Percentiles rank a stretch among this genome's conserved stretches.
Evolutionary conservation across 768 basidiomycete species (phyloP).

Genomic region (Boletus patriciae): DNA sequence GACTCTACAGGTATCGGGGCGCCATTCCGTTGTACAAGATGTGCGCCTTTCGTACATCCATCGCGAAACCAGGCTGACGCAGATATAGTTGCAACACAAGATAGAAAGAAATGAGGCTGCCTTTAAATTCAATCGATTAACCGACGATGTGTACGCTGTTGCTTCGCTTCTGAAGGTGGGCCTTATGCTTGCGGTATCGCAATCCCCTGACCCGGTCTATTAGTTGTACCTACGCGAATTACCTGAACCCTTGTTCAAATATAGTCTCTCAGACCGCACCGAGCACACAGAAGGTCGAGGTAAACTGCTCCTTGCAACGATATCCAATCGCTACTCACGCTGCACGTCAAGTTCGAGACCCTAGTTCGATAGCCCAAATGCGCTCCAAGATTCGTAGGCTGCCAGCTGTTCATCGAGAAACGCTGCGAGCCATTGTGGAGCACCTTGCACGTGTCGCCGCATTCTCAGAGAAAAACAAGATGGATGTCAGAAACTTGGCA

Average conservation of each 20-base stretch:
- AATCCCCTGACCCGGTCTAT: not conserved
- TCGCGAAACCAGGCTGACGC: constrained; percentile 1
- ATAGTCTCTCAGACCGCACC: constrained; percentile 74
- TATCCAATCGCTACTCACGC: not conserved
- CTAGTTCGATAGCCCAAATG: constrained; percentile 66
- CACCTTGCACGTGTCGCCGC: constrained; percentile 76
- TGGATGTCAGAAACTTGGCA: constrained; percentile 90
- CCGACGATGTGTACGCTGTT: constrained; percentile 81
- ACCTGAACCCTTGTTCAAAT: constrained; percentile 87
- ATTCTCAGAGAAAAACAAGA: constrained; percentile 76
- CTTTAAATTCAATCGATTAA: constrained; percentile 68
- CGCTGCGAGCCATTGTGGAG: constrained; percentile 76
- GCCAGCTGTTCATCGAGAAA: constrained; percentile 81
- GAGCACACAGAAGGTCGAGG: constrained; percentile 79
- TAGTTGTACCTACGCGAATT: constrained; percentile 82
- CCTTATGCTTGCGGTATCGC: not conserved
- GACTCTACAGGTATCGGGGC: constrained; percentile 65
- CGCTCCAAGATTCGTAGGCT: constrained; percentile 85
- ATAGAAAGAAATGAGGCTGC: constrained; percentile 79
- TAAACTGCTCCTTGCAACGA: constrained; percentile 29
- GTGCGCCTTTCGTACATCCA: constrained; percentile 41
- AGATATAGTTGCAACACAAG: constrained; percentile 71
- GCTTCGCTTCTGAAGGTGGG: constrained; percentile 81
- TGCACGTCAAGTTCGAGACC: constrained; percentile 57
- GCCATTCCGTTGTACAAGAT: constrained; percentile 81